phyloP scores from a whole-genome alignment of 164 flowering plant species.

The Stephania cephalantha region DNA sequence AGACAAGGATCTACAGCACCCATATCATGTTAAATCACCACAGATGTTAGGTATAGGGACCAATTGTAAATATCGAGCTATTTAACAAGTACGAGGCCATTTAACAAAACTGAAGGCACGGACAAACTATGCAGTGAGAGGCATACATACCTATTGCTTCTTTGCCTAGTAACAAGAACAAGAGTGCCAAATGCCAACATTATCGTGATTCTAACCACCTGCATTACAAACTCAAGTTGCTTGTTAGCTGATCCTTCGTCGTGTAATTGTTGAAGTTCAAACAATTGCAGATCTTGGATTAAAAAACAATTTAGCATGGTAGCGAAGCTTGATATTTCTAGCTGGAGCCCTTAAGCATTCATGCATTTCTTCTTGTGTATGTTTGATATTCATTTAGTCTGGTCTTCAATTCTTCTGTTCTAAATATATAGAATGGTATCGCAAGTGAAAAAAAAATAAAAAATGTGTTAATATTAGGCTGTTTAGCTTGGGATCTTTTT shows the following conservation, averaged over 20 bases:
- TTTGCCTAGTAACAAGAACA: constrained; percentile 49
- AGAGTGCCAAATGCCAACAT: constrained; percentile 57
- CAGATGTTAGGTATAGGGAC: background rate
- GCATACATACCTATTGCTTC: constrained; percentile 30
- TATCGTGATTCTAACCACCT: constrained; percentile 46
- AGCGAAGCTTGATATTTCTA: background rate
- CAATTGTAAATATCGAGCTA: background rate
- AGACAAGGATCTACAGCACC: no score
- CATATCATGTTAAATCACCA: background rate
- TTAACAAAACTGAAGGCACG: background rate
- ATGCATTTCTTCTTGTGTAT: background rate
- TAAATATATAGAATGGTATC: background rate
- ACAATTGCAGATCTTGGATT: background rate
- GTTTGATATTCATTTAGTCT: background rate
- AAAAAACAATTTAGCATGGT: background rate
- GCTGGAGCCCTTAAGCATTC: background rate
- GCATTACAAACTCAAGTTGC: background rate
- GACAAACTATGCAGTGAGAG: background rate
- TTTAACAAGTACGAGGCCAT: background rate
- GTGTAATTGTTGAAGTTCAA: background rate
- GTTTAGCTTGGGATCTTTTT: background rate
- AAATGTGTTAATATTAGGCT: background rate
- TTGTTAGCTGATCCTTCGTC: background rate
- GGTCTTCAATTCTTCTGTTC: background rate
- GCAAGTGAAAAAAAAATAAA: background rate